Conservation (phyloP, 176 grass and related monocot genomes). For the Paspalum vaginatum region DNA sequence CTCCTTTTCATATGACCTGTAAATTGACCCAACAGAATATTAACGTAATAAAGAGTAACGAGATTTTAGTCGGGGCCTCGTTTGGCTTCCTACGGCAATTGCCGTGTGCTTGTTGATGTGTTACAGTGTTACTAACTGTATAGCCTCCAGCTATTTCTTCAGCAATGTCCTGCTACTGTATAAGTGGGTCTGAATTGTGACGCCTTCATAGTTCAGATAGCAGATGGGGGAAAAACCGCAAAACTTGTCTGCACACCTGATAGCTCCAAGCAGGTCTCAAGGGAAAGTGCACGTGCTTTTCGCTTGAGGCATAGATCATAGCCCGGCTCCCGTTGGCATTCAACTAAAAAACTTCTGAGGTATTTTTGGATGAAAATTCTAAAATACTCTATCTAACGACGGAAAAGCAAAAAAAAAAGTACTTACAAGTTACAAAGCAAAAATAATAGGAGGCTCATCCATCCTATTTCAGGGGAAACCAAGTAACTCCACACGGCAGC, state of each 20-base stretch:
- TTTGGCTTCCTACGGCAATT: too few relatives aligned
- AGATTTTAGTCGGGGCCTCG: not conserved
- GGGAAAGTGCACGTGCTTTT: not conserved
- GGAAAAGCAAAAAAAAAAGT: not conserved
- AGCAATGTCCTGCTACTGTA: not conserved
- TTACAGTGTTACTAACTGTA: not conserved
- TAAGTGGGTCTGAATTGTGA: not conserved
- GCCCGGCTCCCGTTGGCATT: too few relatives aligned
- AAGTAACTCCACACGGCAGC: not conserved
- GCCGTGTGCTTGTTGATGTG: not conserved
- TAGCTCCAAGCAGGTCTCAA: not conserved
- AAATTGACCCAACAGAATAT: constrained; percentile 1
- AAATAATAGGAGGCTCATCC: not conserved
- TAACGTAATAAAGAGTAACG: not conserved
- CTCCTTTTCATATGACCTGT: not conserved
- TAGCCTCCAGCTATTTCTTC: not conserved
- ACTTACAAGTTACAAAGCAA: not conserved
- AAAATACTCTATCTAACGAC: too few relatives aligned
- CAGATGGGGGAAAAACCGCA: not conserved
- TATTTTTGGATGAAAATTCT: too few relatives aligned
- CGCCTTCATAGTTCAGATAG: not conserved
- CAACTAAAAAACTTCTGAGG: too few relatives aligned
- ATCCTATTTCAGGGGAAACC: too few relatives aligned
- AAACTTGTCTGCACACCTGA: not conserved
- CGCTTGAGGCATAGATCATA: not conserved